These are phyloP conservation scores for Xylogone sp. DNA, from an alignment of 2,329 filamentous ascomycete genomes.

Conservation along the genomic window DNA sequence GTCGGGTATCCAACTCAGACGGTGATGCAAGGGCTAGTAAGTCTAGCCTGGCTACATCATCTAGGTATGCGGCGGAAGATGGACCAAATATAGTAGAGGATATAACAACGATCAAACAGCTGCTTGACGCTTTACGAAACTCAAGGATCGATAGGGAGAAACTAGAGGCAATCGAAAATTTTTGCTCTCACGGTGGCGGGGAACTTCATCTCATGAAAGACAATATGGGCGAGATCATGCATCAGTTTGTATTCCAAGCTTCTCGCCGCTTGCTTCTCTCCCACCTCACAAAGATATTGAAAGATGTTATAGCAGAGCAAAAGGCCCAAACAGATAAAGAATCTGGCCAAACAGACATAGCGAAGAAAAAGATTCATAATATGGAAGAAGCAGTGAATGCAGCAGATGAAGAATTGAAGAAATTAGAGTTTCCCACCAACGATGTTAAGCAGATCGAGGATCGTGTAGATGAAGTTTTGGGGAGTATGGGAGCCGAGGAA, in stretches of 20 bases:
- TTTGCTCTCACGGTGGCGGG: conserved; percentile 70
- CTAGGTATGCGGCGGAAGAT: conserved; percentile 27
- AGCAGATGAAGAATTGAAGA: conserved; percentile 76
- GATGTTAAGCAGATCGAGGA: conserved; percentile 66
- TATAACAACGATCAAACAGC: conserved; percentile 50
- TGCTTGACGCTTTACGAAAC: conserved; percentile 65
- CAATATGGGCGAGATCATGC: conserved; percentile 82
- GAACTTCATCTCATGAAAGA: conserved; percentile 73
- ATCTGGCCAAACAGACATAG: background rate
- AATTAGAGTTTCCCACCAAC: conserved; percentile 84
- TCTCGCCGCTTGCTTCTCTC: conserved; percentile 75
- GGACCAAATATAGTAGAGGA: conserved; percentile 46
- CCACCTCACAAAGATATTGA: conserved; percentile 60
- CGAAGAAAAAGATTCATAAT: conserved; percentile 53
- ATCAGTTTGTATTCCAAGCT: conserved; percentile 82
- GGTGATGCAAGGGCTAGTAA: conserved; percentile 7
- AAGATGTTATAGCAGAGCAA: conserved; percentile 23
- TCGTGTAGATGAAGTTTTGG: conserved; percentile 29
- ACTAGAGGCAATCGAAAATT: conserved; percentile 76
- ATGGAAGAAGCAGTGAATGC: conserved; percentile 71
- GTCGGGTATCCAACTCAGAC: conserved; percentile 26
- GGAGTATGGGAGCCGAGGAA: conserved; percentile 21
- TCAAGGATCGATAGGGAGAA: conserved; percentile 88
- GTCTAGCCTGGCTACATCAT: conserved; percentile 27
- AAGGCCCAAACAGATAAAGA: conserved; percentile 25